These are phyloP conservation scores for Penicillium sp. DNA, from an alignment of 2,329 filamentous ascomycete genomes.

Conservation along the genomic window DNA sequence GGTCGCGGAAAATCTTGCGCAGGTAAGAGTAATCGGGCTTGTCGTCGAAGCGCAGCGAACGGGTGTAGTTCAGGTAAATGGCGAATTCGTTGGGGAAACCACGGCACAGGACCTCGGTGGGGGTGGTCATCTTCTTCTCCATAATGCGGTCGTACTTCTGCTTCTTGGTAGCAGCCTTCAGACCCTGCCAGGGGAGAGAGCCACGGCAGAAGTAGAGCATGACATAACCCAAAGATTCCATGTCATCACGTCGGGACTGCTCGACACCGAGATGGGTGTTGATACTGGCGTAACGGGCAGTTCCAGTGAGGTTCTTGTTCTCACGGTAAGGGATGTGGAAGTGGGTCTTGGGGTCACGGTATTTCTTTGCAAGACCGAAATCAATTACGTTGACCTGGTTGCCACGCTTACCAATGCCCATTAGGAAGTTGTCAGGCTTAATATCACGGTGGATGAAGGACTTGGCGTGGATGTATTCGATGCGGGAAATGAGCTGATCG, in stretches of 20 bases:
- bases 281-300: constrained; percentile 96
- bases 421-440: constrained; percentile 99
- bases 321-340: constrained; percentile 99
- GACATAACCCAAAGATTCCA: constrained; percentile 98
- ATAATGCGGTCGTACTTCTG: constrained; percentile 99
- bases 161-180: constrained; percentile 99
- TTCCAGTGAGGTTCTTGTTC: constrained; percentile 99
- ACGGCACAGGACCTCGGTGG: constrained; percentile 96
- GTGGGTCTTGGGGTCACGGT: constrained; percentile 98
- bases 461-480: constrained; percentile 99
- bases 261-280: constrained; percentile 98
- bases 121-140: constrained; percentile 99
- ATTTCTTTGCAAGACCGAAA: constrained; percentile 99
- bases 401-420: constrained; percentile 98
- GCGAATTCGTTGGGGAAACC: constrained; percentile 99
- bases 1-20: constrained; percentile 99
- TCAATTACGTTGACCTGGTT: constrained; percentile 99
- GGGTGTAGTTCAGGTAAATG: constrained; percentile 99
- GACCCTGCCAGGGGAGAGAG: constrained; percentile 95
- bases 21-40: constrained; percentile 99
- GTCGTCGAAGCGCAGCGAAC: constrained; percentile 97
- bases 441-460: constrained; percentile 99
- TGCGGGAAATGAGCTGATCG: constrained; percentile 97
- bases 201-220: constrained; percentile 99
- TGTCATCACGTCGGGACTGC: constrained; percentile 98